Evolutionary conservation across 768 basidiomycete species (phyloP), one percentile per base, ranked within the genome.

Genomic region (Panus rudis): DNA sequence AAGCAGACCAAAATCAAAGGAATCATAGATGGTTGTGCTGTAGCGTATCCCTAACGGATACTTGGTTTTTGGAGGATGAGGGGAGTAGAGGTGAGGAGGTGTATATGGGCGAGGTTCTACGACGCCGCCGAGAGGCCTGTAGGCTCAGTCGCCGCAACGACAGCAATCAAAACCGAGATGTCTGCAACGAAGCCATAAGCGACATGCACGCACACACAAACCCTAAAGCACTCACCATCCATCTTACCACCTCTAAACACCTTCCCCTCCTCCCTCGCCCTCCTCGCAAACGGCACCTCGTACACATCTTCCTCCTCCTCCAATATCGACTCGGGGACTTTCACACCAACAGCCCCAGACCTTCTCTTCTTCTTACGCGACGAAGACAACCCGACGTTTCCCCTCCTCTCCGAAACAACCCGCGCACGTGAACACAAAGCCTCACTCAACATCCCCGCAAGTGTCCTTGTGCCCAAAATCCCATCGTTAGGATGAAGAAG

Each of bases 281-380:
- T 72, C n/a, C 81, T 64, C 41, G 79, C 87, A 63, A 93, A 93
- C n/a, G 91, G 91, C 27, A 84, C 76, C 48, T 88, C 86, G 42
- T 64, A 59, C 33, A 60, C 63, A n/a, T n/a, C n/a, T n/a, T n/a
- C n/a, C n/a, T 28, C 39, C 6, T 52, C 61, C 5, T 35, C 37
- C n/a, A n/a, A n/a, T n/a, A n/a, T n/a, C n/a, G n/a, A n/a, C n/a
- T n/a, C n/a, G n/a, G n/a, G n/a, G n/a, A n/a, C n/a, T n/a, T n/a
- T n/a, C n/a, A n/a, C n/a, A n/a, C n/a, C n/a, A n/a, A n/a, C n/a
- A n/a, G n/a, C n/a, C n/a, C n/a, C n/a, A n/a, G n/a, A n/a, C n/a
- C n/a, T n/a, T n/a, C n/a, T n/a, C n/a, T n/a, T n/a, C n/a, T n/a
- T n/a, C n/a, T n/a, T n/a, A n/a, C n/a, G n/a, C n/a, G n/a, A 30